phyloP scores from a whole-genome alignment of 164 flowering plant species.

The Nelumbo lutea region DNA sequence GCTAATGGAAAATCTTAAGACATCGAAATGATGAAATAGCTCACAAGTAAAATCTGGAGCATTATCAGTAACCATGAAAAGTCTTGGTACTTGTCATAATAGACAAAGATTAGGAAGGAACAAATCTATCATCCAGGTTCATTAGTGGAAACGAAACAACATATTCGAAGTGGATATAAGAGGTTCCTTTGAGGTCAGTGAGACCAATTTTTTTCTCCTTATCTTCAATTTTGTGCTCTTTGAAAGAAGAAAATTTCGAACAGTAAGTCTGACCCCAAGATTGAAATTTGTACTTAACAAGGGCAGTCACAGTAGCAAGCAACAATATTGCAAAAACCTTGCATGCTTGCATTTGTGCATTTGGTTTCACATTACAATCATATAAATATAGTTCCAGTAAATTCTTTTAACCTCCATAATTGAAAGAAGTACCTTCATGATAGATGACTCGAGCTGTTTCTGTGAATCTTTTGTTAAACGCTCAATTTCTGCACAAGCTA shows the following conservation, averaged over 20 bases:
- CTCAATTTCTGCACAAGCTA: constrained; percentile 74
- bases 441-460: constrained; percentile 50
- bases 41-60: not conserved
- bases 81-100: no score
- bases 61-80: not conserved
- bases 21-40: not conserved
- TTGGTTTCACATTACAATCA: not conserved
- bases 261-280: not conserved
- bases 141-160: not conserved
- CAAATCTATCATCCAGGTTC: not conserved
- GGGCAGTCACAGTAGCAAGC: not conserved
- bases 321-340: not conserved
- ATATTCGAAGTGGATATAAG: not conserved
- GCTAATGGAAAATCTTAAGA: not conserved
- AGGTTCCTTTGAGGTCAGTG: not conserved
- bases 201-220: not conserved
- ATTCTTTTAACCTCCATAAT: not conserved
- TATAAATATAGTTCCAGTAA: not conserved
- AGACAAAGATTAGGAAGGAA: no score
- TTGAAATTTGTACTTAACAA: not conserved
- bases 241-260: not conserved
- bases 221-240: not conserved
- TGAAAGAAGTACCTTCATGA: constrained; percentile 47
- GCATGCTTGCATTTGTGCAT: not conserved
- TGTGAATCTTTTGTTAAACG: constrained; percentile 51